Evolutionary conservation across 306 rosid species (phyloP), one percentile per base, ranked within the genome.

Genomic region (Vigna mungo): DNA sequence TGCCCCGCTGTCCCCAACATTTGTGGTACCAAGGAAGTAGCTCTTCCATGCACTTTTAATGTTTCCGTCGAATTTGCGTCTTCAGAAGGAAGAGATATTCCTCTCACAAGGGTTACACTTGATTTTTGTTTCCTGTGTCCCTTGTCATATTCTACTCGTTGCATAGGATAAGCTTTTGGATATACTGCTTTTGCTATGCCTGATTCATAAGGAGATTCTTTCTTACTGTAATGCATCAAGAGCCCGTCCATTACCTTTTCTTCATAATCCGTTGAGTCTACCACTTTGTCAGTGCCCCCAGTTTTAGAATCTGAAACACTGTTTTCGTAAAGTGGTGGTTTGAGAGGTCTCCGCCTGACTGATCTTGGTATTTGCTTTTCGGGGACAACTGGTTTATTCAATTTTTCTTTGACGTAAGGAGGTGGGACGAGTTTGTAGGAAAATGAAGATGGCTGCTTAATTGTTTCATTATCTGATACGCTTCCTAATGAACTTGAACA

Each of bases 341-440:
- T 89, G 30, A 55, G 73, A 62, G 76, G 79, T 76, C 82, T 84
- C 32, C 85, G 71, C 81, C 99, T 86, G 14, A 88, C 94, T 9
- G 98, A 91, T 74, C 47, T 91, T 54, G 96, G 90, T 78, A 65
- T 84, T 34, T 88, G 82, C 80, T 86, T 80, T 36, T 83, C 83
- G 39, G 71, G 77, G 4, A 23, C 78, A 27, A 80, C 67, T 39
- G 68, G 37, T 63, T 56, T 80, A 20, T 60, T 79, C 10, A 59
- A 46, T 18, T 81, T 80, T 13, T 77, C 68, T 71, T 76, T 89
- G 75, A 88, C 75, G 71, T 85, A 91, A 52, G 97, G 97, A 4
- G 96, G 94, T 25, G 86, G 91, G 30, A 60, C 51, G 36, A 71
- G 49, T 47, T 60, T 82, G 27, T 48, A 52, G 25, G 64, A 36